phyloP scores from a whole-genome alignment of 768 basidiomycete species.

The Leccinum sublutescens region DNA sequence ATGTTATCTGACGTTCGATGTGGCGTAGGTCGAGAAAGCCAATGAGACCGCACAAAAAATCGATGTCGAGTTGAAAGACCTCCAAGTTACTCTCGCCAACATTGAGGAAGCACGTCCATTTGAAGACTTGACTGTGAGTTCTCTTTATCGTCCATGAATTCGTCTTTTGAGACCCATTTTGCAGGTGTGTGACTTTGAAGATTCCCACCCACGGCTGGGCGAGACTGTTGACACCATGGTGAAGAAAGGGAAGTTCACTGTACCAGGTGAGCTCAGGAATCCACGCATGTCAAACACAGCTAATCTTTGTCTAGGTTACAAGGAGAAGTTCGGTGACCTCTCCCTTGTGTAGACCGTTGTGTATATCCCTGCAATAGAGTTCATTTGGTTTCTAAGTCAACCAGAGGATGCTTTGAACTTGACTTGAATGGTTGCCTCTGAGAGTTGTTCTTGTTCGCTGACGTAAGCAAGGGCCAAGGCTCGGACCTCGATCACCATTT shows the following conservation, averaged over 20 bases:
- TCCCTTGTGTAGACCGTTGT: constrained; percentile 70
- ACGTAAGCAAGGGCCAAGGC: constrained; percentile 19
- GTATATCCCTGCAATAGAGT: constrained; percentile 26
- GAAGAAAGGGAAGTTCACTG: constrained; percentile 97
- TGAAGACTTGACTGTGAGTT: constrained; percentile 90
- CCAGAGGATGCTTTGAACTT: background rate
- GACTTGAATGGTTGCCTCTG: background rate
- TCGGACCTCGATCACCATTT: background rate
- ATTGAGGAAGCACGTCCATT: constrained; percentile 97
- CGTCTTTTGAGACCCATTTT: background rate
- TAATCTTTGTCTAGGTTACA: constrained; percentile 56
- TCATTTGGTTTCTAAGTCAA: background rate
- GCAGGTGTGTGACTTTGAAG: constrained; percentile 85
- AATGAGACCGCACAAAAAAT: constrained; percentile 89
- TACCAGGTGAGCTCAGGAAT: constrained; percentile 63
- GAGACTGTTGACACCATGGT: constrained; percentile 94
- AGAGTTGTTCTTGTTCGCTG: constrained; percentile 8
- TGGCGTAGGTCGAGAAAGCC: constrained; percentile 75
- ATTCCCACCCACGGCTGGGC: constrained; percentile 88
- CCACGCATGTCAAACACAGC: background rate
- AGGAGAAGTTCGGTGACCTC: constrained; percentile 96
- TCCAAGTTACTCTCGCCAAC: constrained; percentile 92
- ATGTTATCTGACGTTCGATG: constrained; percentile 6
- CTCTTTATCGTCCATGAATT: background rate
- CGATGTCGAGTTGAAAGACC: constrained; percentile 84